Evolutionary conservation across 1,284 basidiomycete genomes (phyloP), one percentile per base, ranked within the genome.

Genomic region (Boletus albobrunnescens): DNA sequence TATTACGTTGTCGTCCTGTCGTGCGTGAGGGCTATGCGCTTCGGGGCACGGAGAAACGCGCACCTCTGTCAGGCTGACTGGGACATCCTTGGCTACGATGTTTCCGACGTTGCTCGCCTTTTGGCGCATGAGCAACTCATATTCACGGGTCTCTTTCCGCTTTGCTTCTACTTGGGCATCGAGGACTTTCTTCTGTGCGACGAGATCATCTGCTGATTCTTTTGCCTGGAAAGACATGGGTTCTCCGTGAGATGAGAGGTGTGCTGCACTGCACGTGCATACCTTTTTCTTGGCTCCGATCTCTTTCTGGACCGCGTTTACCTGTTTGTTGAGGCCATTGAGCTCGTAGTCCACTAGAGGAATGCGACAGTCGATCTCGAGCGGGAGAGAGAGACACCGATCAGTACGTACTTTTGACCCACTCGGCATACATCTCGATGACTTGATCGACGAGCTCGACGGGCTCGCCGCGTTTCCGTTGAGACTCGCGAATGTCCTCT

Each of bases 241-340:
- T 43, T 39, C 32, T n/a, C 24, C 7, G 16, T 49, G 43, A 43
- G 28, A 41, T 32, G 28, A 26, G 1, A 42, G n/a, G 17, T 10
- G 35, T 6, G 2, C 10, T 13, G 11, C 9, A 13, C 9, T 9
- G 28, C 24, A 24, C 26, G 30, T 26, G 38, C 63, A 36, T 56
- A 82, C 91, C 82, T 95, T 97, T 71, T 92, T 96, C 79, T 94
- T 96, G 3, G 81, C 77, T 4, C 83, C 87, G 64, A 99, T 97
- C 68, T 95, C 84, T 68, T 97, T 97, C 72, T 98, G 94, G 9
- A 94, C 76, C 11, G 82, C 81, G 63, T 98, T 98, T 49, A 91
- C 82, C 58, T 92, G 80, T 65, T 94, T 91, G 63, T 84, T 81
- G 40, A 89, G 70, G 23, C 74, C 76, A 62, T 91, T 91, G 33